These are phyloP conservation scores for Pseudogymnoascus sp. DNA, from an alignment of 2,329 filamentous ascomycete genomes.

Conservation along the genomic window DNA sequence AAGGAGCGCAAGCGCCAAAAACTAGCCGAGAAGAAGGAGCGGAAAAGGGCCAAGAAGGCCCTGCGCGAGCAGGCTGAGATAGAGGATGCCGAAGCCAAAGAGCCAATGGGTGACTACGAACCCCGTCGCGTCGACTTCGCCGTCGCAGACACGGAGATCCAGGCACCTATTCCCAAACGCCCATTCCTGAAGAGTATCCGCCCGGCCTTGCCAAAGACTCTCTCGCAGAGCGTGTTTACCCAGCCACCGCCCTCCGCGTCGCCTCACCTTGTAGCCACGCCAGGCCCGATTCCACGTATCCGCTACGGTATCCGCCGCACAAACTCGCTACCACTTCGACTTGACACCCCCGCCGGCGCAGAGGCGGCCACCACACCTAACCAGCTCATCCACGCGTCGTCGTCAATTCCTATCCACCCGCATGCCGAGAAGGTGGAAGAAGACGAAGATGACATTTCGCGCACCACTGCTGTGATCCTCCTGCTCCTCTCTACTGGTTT, in stretches of 20 bases:
- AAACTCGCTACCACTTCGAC: slow-evolving; percentile 64
- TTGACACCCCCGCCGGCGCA: slow-evolving; percentile 19
- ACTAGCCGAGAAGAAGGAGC: slow-evolving; percentile 30
- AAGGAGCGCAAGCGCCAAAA: slow-evolving; percentile 33
- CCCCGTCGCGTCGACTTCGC: slow-evolving; percentile 54
- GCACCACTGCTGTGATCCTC: slow-evolving; percentile 50
- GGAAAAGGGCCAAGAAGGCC: slow-evolving; percentile 14
- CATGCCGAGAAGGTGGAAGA: slow-evolving; percentile 15
- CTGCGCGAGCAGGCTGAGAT: slow-evolving; percentile 5
- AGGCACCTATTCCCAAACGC: slow-evolving; percentile 27
- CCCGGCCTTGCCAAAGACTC: slow-evolving; percentile 54
- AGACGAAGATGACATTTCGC: slow-evolving; percentile 43
- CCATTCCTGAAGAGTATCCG: slow-evolving; percentile 52
- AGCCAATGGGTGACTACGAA: slow-evolving; percentile 26
- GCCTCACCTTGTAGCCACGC: not conserved
- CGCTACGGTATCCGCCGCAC: slow-evolving; percentile 62
- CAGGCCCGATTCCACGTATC: slow-evolving; percentile 46
- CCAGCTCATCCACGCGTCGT: not conserved
- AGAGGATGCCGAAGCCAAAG: slow-evolving; percentile 12
- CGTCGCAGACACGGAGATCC: slow-evolving; percentile 29
- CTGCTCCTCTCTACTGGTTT: slow-evolving; percentile 56
- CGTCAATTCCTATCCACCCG: not conserved
- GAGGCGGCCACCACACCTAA: not conserved
- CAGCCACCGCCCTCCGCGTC: slow-evolving; percentile 33
- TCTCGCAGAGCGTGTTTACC: slow-evolving; percentile 64